Base-by-base conservation (phyloP, 495 filamentous ascomycete genomes). In the Penicillium atrosanguineum region DNA sequence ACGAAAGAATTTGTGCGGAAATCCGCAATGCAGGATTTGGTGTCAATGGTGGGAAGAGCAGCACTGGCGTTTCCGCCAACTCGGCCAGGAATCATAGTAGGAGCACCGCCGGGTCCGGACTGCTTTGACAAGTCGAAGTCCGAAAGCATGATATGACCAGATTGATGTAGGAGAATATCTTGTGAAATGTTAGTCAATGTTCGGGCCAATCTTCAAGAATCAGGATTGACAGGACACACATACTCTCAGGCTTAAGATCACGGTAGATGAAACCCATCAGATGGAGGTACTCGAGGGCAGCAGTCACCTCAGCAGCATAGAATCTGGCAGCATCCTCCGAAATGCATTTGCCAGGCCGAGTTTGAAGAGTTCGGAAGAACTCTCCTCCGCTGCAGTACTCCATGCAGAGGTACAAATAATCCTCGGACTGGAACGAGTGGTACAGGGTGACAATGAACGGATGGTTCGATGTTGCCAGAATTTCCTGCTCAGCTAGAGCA, bases 261-360 rank as follows among this genome's bases (percentile, higher is more conserved):
- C 94, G 85, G 72, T 98, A 98, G 51, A 98, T 98, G 74, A 98
- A 98, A 18, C 94, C 94, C 94, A 98, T 98, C 46, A 98, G 78
- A 74, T 98, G 94, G 26, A 98, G 83, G 65, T 98, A 98, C 69
- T 98, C 94, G 41, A 98, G 71, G 28, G 94, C 94, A 39, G 94
- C 94, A 48, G 90, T 98, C n/a, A 98, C 94, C 72, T 98, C 94
- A 9, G 90, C 94, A 31, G 94, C 94, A 67, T 98, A 98, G 69
- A 98, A 98, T 41, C 93, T 82, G 21, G 94, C 95, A 65, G 96
- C 94, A 60, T 98, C 95, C 70, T 98, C 94, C 6, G 90, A 85
- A 47, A 98, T 95, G 67, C 89, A 96, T 73, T 97, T 98, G 38
- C 94, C 95, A 14, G 94, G 94, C 26, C 94, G 84, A 5, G 94